Evolutionary conservation across 176 grass and related monocot genomes (phyloP).

Genomic region (Triticum urartu): DNA sequence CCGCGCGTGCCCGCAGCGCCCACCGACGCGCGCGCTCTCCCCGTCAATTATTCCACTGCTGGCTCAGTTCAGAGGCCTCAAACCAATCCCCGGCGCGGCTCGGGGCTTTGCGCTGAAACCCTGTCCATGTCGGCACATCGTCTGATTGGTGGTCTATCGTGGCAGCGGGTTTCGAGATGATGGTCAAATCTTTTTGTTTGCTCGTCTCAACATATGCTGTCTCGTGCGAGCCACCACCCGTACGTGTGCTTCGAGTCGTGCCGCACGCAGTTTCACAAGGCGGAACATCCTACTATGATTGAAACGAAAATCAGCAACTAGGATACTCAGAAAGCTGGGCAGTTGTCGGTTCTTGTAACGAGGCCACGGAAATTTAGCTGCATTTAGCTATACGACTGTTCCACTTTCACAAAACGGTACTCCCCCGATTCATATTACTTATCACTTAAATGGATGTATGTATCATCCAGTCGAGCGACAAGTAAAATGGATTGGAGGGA

Average conservation of each 20-base stretch:
- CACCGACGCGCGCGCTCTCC: not conserved
- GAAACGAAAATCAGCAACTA: not conserved
- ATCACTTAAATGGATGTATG: too few relatives aligned
- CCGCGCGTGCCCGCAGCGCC: not conserved
- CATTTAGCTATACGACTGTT: too few relatives aligned
- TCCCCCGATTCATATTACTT: too few relatives aligned
- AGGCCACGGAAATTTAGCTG: too few relatives aligned
- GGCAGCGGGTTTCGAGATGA: not conserved
- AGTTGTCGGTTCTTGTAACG: not conserved
- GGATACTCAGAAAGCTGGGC: not conserved
- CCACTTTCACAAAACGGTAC: too few relatives aligned
- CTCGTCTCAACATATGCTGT: not conserved
- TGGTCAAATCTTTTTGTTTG: not conserved
- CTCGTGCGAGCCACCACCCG: not conserved
- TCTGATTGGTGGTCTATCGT: not conserved
- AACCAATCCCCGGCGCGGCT: not conserved
- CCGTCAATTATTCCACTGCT: not conserved
- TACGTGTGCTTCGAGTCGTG: not conserved
- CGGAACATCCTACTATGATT: not conserved
- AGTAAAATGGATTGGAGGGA: too few relatives aligned
- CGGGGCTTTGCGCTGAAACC: not conserved
- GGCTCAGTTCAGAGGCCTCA: not conserved
- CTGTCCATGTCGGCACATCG: conserved; percentile 30
- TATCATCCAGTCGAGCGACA: too few relatives aligned
- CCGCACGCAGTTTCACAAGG: not conserved